Evolutionary conservation across 139 green algal species (phyloP).

Genomic region (Astrephomene gubernaculifera): DNA sequence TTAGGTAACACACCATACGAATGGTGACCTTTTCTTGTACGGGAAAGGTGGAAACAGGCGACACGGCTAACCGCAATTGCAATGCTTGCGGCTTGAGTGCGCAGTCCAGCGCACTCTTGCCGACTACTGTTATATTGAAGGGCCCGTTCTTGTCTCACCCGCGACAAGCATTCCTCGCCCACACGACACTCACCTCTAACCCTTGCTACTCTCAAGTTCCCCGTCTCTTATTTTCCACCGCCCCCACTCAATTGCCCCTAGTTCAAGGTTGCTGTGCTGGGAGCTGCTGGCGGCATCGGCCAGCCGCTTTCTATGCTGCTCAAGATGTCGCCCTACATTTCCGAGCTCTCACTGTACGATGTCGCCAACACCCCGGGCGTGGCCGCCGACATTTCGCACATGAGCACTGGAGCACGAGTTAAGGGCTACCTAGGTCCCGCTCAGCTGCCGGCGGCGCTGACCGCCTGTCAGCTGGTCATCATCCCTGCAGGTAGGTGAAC

Average conservation of each 20-base stretch:
- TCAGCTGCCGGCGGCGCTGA: conserved; percentile 85
- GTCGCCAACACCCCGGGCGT: conserved; percentile 91
- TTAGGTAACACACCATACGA: too few species aligned
- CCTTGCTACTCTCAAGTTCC: neutral
- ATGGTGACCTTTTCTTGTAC: too few species aligned
- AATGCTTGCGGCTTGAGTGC: neutral
- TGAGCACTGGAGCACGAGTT: conserved; percentile 86
- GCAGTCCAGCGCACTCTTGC: neutral
- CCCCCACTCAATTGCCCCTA: conserved; percentile 35
- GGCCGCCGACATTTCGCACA: conserved; percentile 94
- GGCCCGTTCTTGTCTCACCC: neutral
- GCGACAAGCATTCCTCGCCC: neutral
- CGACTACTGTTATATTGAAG: neutral
- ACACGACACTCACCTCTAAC: neutral
- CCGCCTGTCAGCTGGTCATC: conserved; percentile 91
- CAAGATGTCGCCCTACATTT: conserved; percentile 79
- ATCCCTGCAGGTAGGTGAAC: conserved; percentile 88
- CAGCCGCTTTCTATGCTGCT: conserved; percentile 96
- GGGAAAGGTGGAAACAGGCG: too few species aligned
- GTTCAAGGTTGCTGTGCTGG: conserved; percentile 94
- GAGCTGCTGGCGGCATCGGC: conserved; percentile 96
- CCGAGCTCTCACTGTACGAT: conserved; percentile 94
- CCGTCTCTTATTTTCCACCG: neutral
- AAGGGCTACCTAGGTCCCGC: conserved; percentile 83
- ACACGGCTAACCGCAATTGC: too few species aligned